A percentile compares a stretch with the other conserved stretches of the same genome.
Conservation (phyloP, 169 alveolate genomes). For the Cystoisospora suis region DNA sequence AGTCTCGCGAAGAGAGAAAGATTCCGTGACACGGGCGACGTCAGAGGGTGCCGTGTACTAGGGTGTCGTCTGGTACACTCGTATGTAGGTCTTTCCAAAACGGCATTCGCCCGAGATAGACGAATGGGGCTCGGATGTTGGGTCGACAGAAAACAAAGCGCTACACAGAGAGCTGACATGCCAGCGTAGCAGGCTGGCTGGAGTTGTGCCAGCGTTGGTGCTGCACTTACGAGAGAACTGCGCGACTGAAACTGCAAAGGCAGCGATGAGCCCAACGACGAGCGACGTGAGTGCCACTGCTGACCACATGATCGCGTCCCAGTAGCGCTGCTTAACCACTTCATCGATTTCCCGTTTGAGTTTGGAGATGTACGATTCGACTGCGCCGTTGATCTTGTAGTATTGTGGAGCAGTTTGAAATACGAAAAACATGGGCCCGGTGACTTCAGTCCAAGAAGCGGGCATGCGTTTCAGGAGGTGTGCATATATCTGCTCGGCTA, state of each 20-base stretch:
- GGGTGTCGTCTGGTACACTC: no score
- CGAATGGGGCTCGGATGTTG: no score
- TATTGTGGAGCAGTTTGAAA: neutral
- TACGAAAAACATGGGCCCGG: constrained; percentile 28
- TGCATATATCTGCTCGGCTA: neutral
- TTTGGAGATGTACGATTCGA: neutral
- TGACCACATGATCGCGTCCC: neutral
- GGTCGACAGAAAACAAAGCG: no score
- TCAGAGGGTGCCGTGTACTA: no score
- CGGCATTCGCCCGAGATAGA: no score
- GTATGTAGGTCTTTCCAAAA: no score
- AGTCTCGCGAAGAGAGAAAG: no score
- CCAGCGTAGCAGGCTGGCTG: no score
- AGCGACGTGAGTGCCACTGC: neutral
- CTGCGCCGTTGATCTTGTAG: neutral
- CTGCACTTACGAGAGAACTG: neutral
- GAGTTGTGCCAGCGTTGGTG: neutral
- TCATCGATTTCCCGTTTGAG: neutral
- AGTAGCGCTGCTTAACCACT: neutral
- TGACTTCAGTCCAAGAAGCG: neutral
- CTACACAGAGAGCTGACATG: no score
- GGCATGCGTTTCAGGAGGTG: constrained; percentile 2
- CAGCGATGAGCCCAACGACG: neutral
- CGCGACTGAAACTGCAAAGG: neutral
- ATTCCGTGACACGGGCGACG: no score